These are phyloP conservation scores for Monilinia polystroma DNA, from an alignment of 2,329 filamentous ascomycete genomes.

Conservation along the genomic window DNA sequence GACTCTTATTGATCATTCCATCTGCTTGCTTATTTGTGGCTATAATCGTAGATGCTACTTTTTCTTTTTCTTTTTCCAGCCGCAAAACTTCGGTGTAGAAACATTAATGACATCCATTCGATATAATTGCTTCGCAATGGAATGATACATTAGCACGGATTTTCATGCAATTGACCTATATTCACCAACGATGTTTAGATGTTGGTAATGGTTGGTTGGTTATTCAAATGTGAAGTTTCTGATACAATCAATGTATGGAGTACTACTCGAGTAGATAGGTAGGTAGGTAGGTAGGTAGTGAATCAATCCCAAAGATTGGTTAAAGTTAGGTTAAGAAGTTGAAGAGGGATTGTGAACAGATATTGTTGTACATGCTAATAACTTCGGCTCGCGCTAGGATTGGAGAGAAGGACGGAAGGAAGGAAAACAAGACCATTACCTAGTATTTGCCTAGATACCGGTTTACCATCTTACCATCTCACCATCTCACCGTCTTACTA, in stretches of 20 bases:
- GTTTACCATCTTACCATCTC: too few relatives aligned
- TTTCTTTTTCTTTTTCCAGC: slow-evolving; percentile 10
- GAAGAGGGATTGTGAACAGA: too few relatives aligned
- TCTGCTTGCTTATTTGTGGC: not conserved
- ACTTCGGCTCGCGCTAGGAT: too few relatives aligned
- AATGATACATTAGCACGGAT: not conserved
- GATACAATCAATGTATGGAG: too few relatives aligned
- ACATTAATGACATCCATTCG: not conserved
- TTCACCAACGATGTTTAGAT: not conserved
- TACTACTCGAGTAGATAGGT: too few relatives aligned
- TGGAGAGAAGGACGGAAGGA: too few relatives aligned
- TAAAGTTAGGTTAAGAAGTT: too few relatives aligned
- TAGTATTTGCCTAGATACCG: too few relatives aligned
- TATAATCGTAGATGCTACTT: not conserved
- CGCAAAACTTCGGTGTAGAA: not conserved
- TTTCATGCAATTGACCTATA: not conserved
- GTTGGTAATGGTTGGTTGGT: not conserved
- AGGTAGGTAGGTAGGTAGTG: not conserved
- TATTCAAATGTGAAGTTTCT: not conserved
- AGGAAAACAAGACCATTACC: too few relatives aligned
- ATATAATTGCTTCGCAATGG: not conserved
- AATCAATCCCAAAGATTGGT: too few relatives aligned
- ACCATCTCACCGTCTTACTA: too few relatives aligned
- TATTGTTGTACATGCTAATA: too few relatives aligned
- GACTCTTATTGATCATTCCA: not conserved